phyloP scores from a whole-genome alignment of 2,329 filamentous ascomycete species.

The Cercospora beticola region DNA sequence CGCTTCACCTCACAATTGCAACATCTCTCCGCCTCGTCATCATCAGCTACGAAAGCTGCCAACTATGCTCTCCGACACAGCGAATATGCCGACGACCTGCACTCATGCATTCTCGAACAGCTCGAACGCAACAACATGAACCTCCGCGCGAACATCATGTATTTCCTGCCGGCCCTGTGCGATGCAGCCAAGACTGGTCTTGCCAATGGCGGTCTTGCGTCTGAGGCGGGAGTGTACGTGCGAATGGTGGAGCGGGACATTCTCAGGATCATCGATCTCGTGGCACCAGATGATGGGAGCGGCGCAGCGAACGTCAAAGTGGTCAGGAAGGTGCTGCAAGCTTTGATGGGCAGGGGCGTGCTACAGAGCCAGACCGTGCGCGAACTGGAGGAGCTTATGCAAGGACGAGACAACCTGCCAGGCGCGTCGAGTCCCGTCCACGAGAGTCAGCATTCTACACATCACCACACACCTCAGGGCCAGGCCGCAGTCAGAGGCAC shows the following conservation, averaged over 20 bases:
- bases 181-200: slow-evolving; percentile 73
- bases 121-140: slow-evolving; percentile 95
- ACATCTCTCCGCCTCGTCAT: slow-evolving; percentile 85
- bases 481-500: slow-evolving; percentile 22
- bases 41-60: slow-evolving; percentile 86
- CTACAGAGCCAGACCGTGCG: slow-evolving; percentile 70
- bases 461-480: slow-evolving; percentile 4
- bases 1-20: slow-evolving; percentile 89
- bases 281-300: slow-evolving; percentile 80
- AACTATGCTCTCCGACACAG: slow-evolving; percentile 92
- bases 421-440: slow-evolving; percentile 23
- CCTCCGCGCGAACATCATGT: slow-evolving; percentile 97
- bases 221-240: slow-evolving; percentile 64
- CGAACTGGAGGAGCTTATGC: slow-evolving; percentile 81
- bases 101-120: slow-evolving; percentile 96
- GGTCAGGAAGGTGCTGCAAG: slow-evolving; percentile 62
- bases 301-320: slow-evolving; percentile 94
- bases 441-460: slow-evolving; percentile 6
- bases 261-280: slow-evolving; percentile 83
- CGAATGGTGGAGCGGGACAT: slow-evolving; percentile 96
- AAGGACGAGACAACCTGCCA: slow-evolving; percentile 62
- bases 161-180: slow-evolving; percentile 93
- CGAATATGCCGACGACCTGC: slow-evolving; percentile 94
- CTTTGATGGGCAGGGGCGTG: slow-evolving; percentile 64
- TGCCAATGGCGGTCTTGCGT: slow-evolving; percentile 51